Evolutionary conservation across 2,329 filamentous ascomycete genomes (phyloP).

Genomic region (Trichoderma koningiopsis): DNA sequence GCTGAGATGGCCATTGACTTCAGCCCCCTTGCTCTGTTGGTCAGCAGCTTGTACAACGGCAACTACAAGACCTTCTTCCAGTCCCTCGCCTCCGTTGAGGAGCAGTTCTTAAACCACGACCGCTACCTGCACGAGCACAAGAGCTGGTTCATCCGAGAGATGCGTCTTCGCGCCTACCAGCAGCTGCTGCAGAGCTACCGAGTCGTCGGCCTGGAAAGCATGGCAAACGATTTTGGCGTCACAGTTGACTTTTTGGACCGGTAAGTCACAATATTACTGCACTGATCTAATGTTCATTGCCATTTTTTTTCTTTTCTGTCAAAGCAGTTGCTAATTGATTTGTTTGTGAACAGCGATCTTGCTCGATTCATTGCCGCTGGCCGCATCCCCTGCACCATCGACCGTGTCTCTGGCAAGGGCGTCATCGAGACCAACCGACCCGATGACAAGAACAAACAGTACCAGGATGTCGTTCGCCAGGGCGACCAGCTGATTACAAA

Average conservation of each 20-base stretch:
- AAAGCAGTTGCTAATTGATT: background rate
- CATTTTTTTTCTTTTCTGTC: too few relatives aligned
- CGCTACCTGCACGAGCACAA: slow-evolving; percentile 95
- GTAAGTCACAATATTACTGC: slow-evolving; percentile 54
- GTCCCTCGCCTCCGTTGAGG: slow-evolving; percentile 85
- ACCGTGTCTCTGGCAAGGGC: slow-evolving; percentile 92
- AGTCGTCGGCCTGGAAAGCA: slow-evolving; percentile 93
- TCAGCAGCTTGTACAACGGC: slow-evolving; percentile 88
- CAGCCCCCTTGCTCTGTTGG: slow-evolving; percentile 80
- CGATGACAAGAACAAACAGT: slow-evolving; percentile 99
- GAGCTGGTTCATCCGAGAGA: slow-evolving; percentile 96
- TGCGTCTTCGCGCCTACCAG: slow-evolving; percentile 94
- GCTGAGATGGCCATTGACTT: slow-evolving; percentile 86
- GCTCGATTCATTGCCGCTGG: slow-evolving; percentile 96
- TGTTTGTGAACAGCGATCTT: slow-evolving; percentile 66
- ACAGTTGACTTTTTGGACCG: slow-evolving; percentile 94
- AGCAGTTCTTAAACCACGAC: slow-evolving; percentile 90
- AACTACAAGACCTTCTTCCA: slow-evolving; percentile 94
- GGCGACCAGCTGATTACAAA: slow-evolving; percentile 98
- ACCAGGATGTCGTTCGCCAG: slow-evolving; percentile 95
- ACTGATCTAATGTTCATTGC: background rate
- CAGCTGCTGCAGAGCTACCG: slow-evolving; percentile 97
- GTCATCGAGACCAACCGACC: slow-evolving; percentile 98
- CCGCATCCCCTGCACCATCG: slow-evolving; percentile 94
- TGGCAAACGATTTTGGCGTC: slow-evolving; percentile 96